Evolutionary conservation across 2,329 filamentous ascomycete species (phyloP), one percentile per base, ranked within the genome.

Genomic region (Exserohilum turcica): DNA sequence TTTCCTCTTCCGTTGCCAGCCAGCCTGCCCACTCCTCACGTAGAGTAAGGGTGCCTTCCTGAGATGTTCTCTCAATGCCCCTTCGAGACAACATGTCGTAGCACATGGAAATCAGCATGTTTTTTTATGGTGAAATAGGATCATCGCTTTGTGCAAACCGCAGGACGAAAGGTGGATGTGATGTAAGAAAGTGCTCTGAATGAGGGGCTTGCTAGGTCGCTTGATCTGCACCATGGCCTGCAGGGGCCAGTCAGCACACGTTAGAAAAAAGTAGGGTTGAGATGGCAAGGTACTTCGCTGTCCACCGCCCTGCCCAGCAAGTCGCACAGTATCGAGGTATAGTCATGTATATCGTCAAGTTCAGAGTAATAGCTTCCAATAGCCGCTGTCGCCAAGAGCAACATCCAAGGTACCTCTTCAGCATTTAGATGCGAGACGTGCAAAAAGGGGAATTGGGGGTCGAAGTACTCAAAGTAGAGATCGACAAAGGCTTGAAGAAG

Each of bases 391-490:
- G 45, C 45, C 32, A 28, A 16, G 6, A 48, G 35, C 38, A 48
- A 35, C 13, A 48, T 24, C 35, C 45, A 39, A 15, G 35, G 37
- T 18, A 48, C 8, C 6, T 39, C 35, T 5, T 32, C 45, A n/a
- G 35, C 37, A 10, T 48, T 35, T 3, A 48, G 4, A n/a, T 16
- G 38, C 15, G 29, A 29, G 9, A 35, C 21, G 19, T 48, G 45
- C 13, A 48, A 15, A 18, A 48, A 48, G 10, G 45, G 35, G 28
- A 48, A 35, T 36, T 39, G 29, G 9, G 35, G 45, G 29, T 48
- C 45, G 13, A 48, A 48, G 32, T 48, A 48, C 21, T 48, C 45
- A 21, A 48, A 48, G 35, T 48, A 48, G 15, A 48, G 27, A n/a
- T 48, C 36, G 24, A 39, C 27, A 29, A 48, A 48, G 15, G 43